Percentiles rank a stretch among this genome's conserved stretches.
These are phyloP conservation scores for Mycena citricolor DNA, from an alignment of 1,284 basidiomycete species.

Conservation along the genomic window DNA sequence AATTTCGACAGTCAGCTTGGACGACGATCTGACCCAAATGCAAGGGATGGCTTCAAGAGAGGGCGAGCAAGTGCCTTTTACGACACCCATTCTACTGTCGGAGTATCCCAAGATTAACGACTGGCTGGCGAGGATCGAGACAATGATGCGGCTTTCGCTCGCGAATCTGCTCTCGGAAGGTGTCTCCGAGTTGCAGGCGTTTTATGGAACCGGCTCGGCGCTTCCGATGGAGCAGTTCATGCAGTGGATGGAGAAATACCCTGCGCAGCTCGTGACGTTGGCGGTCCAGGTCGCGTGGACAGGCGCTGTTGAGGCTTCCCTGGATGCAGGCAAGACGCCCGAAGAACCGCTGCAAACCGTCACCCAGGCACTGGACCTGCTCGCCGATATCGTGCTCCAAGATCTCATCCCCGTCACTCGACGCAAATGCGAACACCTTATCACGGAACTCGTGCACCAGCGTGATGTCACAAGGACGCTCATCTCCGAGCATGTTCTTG, in stretches of 20 bases:
- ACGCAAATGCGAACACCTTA: slow-evolving; percentile 97
- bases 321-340: slow-evolving; percentile 58
- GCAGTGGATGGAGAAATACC: slow-evolving; percentile 89
- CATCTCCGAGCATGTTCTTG: slow-evolving; percentile 63
- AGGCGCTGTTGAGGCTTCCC: slow-evolving; percentile 72
- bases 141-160: slow-evolving; percentile 92
- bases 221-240: slow-evolving; percentile 72
- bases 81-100: slow-evolving; percentile 82
- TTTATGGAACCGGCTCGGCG: slow-evolving; percentile 70
- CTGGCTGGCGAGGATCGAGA: slow-evolving; percentile 92
- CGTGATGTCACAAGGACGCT: slow-evolving; percentile 90
- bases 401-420: slow-evolving; percentile 89
- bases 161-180: slow-evolving; percentile 80
- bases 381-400: slow-evolving; percentile 93
- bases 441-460: slow-evolving; percentile 98
- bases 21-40: slow-evolving; percentile 86
- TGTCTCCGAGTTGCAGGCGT: slow-evolving; percentile 75
- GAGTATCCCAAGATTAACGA: slow-evolving; percentile 98
- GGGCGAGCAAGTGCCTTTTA: slow-evolving; percentile 90
- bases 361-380: slow-evolving; percentile 83
- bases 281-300: slow-evolving; percentile 97
- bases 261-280: slow-evolving; percentile 94
- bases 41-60: slow-evolving; percentile 92
- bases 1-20: slow-evolving; percentile 86
- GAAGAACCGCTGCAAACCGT: slow-evolving; percentile 76